Base-by-base conservation (phyloP, 78 protist genomes). In the Salpingoeca rosetta region DNA sequence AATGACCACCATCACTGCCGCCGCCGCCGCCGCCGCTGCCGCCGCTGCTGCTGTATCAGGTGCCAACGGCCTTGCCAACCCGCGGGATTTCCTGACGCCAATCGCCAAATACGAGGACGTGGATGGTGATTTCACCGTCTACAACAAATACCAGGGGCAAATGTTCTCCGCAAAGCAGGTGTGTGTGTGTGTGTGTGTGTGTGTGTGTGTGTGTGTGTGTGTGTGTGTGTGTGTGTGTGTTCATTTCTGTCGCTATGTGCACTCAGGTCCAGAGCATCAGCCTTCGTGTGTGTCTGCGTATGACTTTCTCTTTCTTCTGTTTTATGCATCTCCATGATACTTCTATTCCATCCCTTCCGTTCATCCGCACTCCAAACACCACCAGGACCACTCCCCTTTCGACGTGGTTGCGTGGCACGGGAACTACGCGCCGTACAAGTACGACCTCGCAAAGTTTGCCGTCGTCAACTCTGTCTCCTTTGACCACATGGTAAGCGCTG, bases 351-450 rank as follows among this genome's bases (percentile, higher is more conserved):
- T 73, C 77, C 3, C 27, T 73, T 31, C 25, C 25, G 11, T 73
- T 73, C n/a, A n/a, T n/a, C n/a, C n/a, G n/a, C n/a, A n/a, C n/a
- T n/a, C n/a, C n/a, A n/a, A n/a, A n/a, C n/a, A n/a, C n/a, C n/a
- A n/a, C n/a, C 88, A 86, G 83, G 76, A 37, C 78, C 56, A 45
- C 79, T 87, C 93, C 1, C 95, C 95, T 36, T 97, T 87, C 90
- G 88, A 97, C 43, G 99, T 97, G 26, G 99, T 97, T 26, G 99
- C 95, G 42, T 97, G 97, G 97, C 96, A 92, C 76, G 99, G 99
- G 28, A 97, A 97, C 89, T 97, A 95, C 82, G 90, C 90, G n/a
- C 99, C 99, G 38, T 97, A 81, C 89, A 90, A 91, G 84, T 94
- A 95, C 90, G 93, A 96, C 89, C 90, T 95, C 10, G 80, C 84